Base-by-base conservation (phyloP, 768 basidiomycete genomes). In the Leccinum subgranulosum region DNA sequence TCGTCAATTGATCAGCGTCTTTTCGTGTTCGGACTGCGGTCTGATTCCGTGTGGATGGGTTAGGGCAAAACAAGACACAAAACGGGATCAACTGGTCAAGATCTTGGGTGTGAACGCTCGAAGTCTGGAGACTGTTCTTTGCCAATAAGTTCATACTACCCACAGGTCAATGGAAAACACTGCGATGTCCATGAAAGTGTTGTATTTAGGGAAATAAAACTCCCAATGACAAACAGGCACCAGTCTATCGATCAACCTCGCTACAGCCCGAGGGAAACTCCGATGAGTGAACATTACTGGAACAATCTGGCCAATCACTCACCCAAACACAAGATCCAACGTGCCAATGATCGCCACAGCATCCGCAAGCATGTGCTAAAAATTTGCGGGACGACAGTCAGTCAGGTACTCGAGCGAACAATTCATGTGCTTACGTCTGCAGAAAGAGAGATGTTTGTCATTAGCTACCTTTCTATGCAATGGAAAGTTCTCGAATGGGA, bases 261-360 rank as follows among this genome's bases (percentile, higher is more conserved):
- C 70, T 72, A 17, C 12, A 49, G 9, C 48, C 48, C 21, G 2
- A 25, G 12, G 17, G 21, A 9, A 12, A 6, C 19, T 11, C 10
- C 2, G 4, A 46, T 60, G 17, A 58, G 55, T 4, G 45, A n/a
- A 46, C 9, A 1, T 14, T 17, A 10, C 11, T 7, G 10, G 12
- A 39, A 3, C 5, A 0, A 15, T 14, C 2, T 47, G 47, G 29
- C 4, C 0, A 21, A 25, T 14, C 12, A 86, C 92, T 66, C 81
- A 92, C 85, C 94, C 94, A 70, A 97, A 96, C 69, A 97, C 94
- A 61, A 96, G 84, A 79, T 97, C 93, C 95, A 97, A 95, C 48
- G 96, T 98, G 66, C 97, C 97, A 70, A 98, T 97, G 70, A 99
- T 90, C 49, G 96, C 87, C 51, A 99, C 96, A 45, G 90, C 94